Base-by-base conservation (phyloP, 2,329 filamentous ascomycete species). In the Neonectria sp. region DNA sequence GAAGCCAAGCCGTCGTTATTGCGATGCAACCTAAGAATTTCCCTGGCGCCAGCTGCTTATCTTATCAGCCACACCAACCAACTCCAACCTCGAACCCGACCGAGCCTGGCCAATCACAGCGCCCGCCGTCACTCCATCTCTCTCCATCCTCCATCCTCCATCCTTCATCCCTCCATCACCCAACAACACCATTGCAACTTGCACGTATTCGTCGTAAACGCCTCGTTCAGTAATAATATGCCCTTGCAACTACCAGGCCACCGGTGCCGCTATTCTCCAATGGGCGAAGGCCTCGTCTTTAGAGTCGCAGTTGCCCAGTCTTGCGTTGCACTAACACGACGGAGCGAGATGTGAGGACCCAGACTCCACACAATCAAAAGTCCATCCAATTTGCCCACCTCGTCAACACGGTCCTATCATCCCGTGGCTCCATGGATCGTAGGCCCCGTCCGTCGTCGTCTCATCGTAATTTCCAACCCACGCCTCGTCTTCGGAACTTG, bases 21-120 rank as follows among this genome's bases (percentile, higher is more conserved):
- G 29, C 62, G 55, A 71, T 68, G 68, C 60, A 68, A 68, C 63
- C 66, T 57, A 70, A 70, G 67, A 69, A 75, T 71, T 73, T 75
- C 65, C 60, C 24, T 8, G 25, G 49, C 15, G 51, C 29, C 31
- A 49, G 55, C 65, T 58, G 35, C 61, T 73, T 77, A 77, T 77
- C 75, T 77, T 75, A 77, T 77, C 75, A 53, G 53, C 17, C 11
- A 35, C 45, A 15, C 60, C 58, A 63, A 43, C 35, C 29, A n/a
- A 17, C 60, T 49, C 43, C 57, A 49, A 61, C 29, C 49, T 56
- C 64, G 57, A 52, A 53, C 24, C 33, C 52, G 43, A 46, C 56
- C 12, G 45, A 21, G 21, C 21, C 55, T 48, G 48, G 52, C 72
- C 70, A 74, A 74, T 74, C 66, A 74, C 51, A 49, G 45, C 21